Conservation (phyloP, 1,284 basidiomycete species). For the Sanghuangporus sanghuang region DNA sequence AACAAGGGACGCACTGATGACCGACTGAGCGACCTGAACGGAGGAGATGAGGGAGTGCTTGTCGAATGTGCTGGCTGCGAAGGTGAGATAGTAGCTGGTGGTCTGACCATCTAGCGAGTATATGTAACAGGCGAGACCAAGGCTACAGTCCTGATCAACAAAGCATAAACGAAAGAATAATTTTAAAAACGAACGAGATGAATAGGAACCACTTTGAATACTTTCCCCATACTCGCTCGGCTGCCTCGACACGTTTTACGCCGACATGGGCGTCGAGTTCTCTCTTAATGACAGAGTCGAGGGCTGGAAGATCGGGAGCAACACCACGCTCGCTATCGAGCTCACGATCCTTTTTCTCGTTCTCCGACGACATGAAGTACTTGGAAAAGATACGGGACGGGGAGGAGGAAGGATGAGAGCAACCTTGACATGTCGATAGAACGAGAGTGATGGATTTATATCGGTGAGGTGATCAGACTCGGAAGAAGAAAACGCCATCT, state of each 20-base stretch:
- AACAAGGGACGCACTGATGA: conserved; percentile 40
- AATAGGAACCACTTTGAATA: conserved; percentile 60
- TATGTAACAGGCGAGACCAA: conserved; percentile 69
- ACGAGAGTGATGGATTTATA: background rate
- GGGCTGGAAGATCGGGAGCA: background rate
- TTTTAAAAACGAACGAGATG: conserved; percentile 39
- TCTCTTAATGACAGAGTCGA: background rate
- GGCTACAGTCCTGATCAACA: conserved; percentile 23
- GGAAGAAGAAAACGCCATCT: background rate
- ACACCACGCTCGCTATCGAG: background rate
- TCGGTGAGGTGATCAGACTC: background rate
- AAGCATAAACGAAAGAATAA: background rate
- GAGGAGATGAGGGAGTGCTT: conserved; percentile 62
- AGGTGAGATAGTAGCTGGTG: conserved; percentile 61
- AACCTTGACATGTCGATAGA: background rate
- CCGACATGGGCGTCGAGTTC: conserved; percentile 37
- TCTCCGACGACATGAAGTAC: background rate
- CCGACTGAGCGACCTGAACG: conserved; percentile 52
- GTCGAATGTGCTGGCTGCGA: conserved; percentile 55
- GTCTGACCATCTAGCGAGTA: conserved; percentile 72
- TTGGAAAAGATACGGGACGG: background rate
- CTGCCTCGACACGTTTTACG: conserved; percentile 47
- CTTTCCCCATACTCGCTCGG: conserved; percentile 45
- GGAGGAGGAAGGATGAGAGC: background rate
- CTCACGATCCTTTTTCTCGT: background rate